These are phyloP conservation scores for Kandelia obovata DNA, from an alignment of 345 rosid genomes.

Conservation along the genomic window DNA sequence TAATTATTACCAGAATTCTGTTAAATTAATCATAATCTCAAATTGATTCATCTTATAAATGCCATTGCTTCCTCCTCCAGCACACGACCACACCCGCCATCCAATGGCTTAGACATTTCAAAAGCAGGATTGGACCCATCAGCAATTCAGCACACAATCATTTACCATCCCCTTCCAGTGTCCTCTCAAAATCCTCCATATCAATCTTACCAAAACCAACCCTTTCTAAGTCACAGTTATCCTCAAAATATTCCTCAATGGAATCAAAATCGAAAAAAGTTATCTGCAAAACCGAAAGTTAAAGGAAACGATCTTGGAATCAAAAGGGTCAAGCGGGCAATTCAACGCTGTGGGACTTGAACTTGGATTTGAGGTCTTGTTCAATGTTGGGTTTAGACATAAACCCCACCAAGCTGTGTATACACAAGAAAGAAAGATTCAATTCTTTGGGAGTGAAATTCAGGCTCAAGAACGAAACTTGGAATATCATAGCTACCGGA, in stretches of 20 bases:
- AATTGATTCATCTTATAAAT: constrained; percentile 10
- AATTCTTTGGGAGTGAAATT: neutral
- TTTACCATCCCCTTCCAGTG: constrained; percentile 30
- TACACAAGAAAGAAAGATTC: neutral
- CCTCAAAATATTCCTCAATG: constrained; percentile 46
- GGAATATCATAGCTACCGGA: constrained; percentile 20
- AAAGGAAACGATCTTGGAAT: constrained; percentile 25
- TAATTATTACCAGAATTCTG: too few species aligned
- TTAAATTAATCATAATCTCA: too few species aligned
- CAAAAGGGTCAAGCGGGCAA: constrained; percentile 32
- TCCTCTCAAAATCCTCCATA: constrained; percentile 30
- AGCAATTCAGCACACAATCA: constrained; percentile 8
- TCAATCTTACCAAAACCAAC: constrained; percentile 33
- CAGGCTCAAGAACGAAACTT: neutral
- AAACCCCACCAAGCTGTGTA: constrained; percentile 46
- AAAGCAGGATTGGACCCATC: constrained; percentile 18
- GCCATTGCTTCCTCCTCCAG: constrained; percentile 31
- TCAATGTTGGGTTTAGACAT: constrained; percentile 30
- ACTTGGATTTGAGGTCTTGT: constrained; percentile 27
- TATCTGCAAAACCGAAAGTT: constrained; percentile 31
- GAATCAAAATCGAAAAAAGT: constrained; percentile 59
- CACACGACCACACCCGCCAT: constrained; percentile 17
- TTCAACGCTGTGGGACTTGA: constrained; percentile 30
- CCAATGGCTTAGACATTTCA: constrained; percentile 17
- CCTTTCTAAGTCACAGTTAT: constrained; percentile 23